Conservation (phyloP, 768 basidiomycete species). For the Psilocybe tampanensis region DNA sequence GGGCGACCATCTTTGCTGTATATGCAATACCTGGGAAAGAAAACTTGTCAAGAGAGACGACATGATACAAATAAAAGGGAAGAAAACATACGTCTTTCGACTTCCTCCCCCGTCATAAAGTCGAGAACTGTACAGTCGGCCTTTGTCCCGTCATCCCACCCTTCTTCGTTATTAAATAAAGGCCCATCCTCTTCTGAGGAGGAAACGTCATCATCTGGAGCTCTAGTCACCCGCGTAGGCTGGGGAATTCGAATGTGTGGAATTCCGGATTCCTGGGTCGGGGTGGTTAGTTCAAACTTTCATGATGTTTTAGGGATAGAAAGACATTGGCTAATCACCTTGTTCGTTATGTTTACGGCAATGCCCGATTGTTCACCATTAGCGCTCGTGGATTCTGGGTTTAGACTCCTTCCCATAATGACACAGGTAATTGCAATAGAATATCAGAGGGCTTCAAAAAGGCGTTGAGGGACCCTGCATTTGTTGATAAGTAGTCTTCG, state of each 20-base stretch:
- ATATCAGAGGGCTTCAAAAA: too few species aligned
- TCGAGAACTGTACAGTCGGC: slow-evolving; percentile 69
- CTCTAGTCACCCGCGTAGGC: too few species aligned
- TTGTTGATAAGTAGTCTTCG: too few species aligned
- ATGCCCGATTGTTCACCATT: too few species aligned
- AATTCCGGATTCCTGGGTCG: slow-evolving; percentile 51
- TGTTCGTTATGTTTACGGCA: too few species aligned
- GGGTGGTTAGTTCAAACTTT: slow-evolving; percentile 58
- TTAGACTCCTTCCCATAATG: too few species aligned
- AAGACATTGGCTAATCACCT: too few species aligned
- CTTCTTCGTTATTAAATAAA: slow-evolving; percentile 59
- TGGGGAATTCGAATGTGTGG: slow-evolving; percentile 61
- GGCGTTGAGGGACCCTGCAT: too few species aligned
- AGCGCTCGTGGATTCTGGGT: too few species aligned
- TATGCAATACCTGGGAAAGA: slow-evolving; percentile 73
- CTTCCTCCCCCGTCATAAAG: slow-evolving; percentile 61
- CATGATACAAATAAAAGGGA: slow-evolving; percentile 3
- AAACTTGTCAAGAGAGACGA: neutral
- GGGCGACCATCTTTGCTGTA: slow-evolving; percentile 68
- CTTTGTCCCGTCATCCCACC: slow-evolving; percentile 84
- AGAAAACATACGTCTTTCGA: slow-evolving; percentile 67
- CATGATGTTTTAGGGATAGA: slow-evolving; percentile 83
- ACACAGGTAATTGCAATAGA: too few species aligned
- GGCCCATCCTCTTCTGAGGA: slow-evolving; percentile 21
- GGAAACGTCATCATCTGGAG: slow-evolving; percentile 30